Percentiles rank a stretch among this genome's conserved stretches.
These are phyloP conservation scores for Strobilomyces dryophilus DNA, from an alignment of 768 basidiomycete species.

Conservation along the genomic window DNA sequence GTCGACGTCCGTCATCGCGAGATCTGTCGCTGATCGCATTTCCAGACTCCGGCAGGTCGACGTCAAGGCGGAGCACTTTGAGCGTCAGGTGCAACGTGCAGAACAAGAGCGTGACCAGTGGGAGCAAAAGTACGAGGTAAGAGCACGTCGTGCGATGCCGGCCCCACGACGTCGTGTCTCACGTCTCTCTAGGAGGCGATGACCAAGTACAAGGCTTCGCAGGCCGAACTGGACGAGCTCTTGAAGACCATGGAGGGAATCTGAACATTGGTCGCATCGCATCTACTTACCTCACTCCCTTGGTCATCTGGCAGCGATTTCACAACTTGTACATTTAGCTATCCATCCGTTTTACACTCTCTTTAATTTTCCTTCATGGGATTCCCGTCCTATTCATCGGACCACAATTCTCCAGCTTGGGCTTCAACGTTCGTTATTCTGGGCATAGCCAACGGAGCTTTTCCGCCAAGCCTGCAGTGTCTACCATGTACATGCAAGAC, in stretches of 20 bases:
- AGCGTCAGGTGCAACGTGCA: slow-evolving; percentile 79
- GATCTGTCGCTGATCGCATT: slow-evolving; percentile 18
- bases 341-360: slow-evolving; percentile 14
- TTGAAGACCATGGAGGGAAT: slow-evolving; percentile 69
- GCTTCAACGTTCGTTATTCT: neutral
- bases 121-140: slow-evolving; percentile 94
- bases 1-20: slow-evolving; percentile 4
- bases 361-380: slow-evolving; percentile 21
- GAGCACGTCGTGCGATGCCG: slow-evolving; percentile 18
- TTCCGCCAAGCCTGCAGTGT: too few species aligned
- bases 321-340: slow-evolving; percentile 20
- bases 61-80: slow-evolving; percentile 98
- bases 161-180: neutral
- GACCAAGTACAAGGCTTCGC: slow-evolving; percentile 65
- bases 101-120: slow-evolving; percentile 90
- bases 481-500: neutral
- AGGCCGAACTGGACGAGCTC: slow-evolving; percentile 83
- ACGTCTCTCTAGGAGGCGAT: slow-evolving; percentile 55
- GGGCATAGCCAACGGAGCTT: neutral
- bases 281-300: slow-evolving; percentile 4
- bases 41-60: slow-evolving; percentile 90
- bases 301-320: slow-evolving; percentile 15
- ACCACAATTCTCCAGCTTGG: neutral
- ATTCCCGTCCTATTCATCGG: slow-evolving; percentile 6
- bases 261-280: slow-evolving; percentile 31